Evolutionary conservation across 441 rosid genomes (phyloP), one percentile per base, ranked within the genome.

Genomic region (California macrophylla): DNA sequence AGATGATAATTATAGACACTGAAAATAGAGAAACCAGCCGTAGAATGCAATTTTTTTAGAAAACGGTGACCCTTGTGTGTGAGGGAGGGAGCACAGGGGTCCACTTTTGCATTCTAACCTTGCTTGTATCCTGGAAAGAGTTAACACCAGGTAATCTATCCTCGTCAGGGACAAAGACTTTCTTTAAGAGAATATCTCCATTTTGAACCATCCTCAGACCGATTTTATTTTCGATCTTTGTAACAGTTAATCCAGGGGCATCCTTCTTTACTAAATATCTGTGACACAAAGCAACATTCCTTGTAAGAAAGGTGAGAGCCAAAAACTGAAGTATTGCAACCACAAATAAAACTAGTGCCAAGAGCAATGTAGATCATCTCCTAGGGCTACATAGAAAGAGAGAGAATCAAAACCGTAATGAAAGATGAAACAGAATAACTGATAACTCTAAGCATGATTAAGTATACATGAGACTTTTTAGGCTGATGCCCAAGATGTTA

Each of bases 151-250:
- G 89, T 66, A 94, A 77, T 74, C 89, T 84, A 71, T 94, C 98
- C 82, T 87, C 96, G 72, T 92, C 96, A 20, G 95, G 92, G 69
- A 90, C 89, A 78, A 92, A 92, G 75, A 92, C 96, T 67, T 79
- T 82, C 72, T 82, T 80, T 73, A 94, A 67, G 71, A 85, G 71
- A 71, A 94, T 90, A 81, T 94, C 99, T 75, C 97, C 98, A 80
- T 94, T 94, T 77, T 94, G 98, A 72, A 94, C 99, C 6, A 90
- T 94, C 26, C 98, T 85, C 45, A 94, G 78, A 34, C 96, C 99
- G 76, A 94, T 94, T 83, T 94, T 94, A 69, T 94, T 92, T 68
- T 83, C 86, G 21, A 94, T 94, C 82, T 94, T 94, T 26, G 89
- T 92, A 69, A 75, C 89, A 65, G 84, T 84, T 74, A 92, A 78